Evolutionary conservation across 129 eudicot genomes (phyloP), one percentile per base, ranked within the genome.

Genomic region (Flaveria linearis): DNA sequence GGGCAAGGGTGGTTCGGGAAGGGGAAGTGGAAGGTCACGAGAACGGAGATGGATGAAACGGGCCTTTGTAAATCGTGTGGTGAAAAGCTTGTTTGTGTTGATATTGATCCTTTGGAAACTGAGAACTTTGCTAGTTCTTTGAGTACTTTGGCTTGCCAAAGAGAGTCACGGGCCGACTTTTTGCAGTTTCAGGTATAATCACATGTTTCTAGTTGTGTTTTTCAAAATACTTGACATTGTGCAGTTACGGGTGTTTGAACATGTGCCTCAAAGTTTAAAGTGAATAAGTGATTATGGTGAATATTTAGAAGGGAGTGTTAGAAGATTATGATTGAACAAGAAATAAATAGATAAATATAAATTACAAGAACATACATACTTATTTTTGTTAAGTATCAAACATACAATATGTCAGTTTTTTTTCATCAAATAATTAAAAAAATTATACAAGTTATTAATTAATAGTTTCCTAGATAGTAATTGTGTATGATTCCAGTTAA

Each of bases 1-100:
- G 99, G 97, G 23, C 94, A 82, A 83, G 99, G 99, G 69, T 95
- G 99, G 99, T 78, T 95, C 10, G 94, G 99, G 45, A 89, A 68
- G 28, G 99, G 99, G 74, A 83, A 82, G 41, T 95, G 99, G 99
- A 46, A 66, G 58, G 96, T 95, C 56, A 84, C 58, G 77, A 87
- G 91, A 78, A 86, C 99, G 1, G 84, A 83, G 42, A 89, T 95
- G 86, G 86, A 86, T 68, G 78, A 82, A 74, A 78, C 1, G 15
- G 99, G 99, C n/a, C 89, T 87, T 20, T 95, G 97, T 76, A 67
- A 41, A 18, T 81, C 84, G 22, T 95, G 99, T 73, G 83, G 89
- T 13, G 99, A 95, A 76, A 89, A 89, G 83, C 92, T 95, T 57
- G 99, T 91, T 50, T 80, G 84, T 42, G 87, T 95, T 53, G 99